Percentiles rank a stretch among this genome's conserved stretches.
Conservation (phyloP, 2,329 filamentous ascomycete species). For the Gnomoniopsis smithogilvyi region DNA sequence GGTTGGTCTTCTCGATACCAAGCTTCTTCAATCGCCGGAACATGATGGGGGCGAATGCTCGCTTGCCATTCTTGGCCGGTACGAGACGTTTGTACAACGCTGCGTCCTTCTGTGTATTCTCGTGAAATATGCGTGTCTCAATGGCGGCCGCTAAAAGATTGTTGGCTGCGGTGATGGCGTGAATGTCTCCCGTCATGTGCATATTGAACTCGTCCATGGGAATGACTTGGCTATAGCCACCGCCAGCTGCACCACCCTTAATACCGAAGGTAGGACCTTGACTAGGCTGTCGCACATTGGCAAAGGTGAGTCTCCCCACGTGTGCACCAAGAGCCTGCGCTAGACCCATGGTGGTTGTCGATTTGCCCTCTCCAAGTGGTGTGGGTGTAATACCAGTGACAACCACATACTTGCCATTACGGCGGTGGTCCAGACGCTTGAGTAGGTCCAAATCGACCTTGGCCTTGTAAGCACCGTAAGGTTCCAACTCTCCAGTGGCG, state of each 20-base stretch:
- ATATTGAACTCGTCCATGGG: conserved; percentile 99
- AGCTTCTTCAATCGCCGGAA: conserved; percentile 92
- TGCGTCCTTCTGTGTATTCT: conserved; percentile 89
- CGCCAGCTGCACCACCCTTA: conserved; percentile 95
- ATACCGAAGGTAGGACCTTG: conserved; percentile 98
- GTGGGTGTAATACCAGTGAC: conserved; percentile 97
- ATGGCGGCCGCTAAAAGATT: conserved; percentile 95
- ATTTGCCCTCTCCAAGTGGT: conserved; percentile 95
- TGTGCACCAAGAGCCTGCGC: conserved; percentile 91
- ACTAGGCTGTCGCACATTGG: conserved; percentile 94
- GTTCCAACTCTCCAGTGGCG: conserved; percentile 83
- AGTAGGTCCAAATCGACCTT: conserved; percentile 85
- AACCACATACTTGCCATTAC: conserved; percentile 85
- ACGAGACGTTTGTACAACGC: conserved; percentile 85
- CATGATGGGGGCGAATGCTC: conserved; percentile 86
- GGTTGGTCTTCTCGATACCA: conserved; percentile 92
- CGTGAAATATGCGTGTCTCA: conserved; percentile 97
- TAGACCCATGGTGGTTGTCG: conserved; percentile 93
- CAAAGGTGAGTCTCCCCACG: conserved; percentile 82
- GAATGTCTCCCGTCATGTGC: conserved; percentile 95
- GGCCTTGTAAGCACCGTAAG: conserved; percentile 92
- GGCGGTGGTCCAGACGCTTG: conserved; percentile 80
- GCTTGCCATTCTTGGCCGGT: conserved; percentile 84
- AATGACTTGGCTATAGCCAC: conserved; percentile 98
- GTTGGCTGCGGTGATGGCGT: conserved; percentile 95